Percentiles rank a stretch among this genome's conserved stretches.
phyloP scores from a whole-genome alignment of 2,329 filamentous ascomycete species.

The Pseudopyricularia javanii region DNA sequence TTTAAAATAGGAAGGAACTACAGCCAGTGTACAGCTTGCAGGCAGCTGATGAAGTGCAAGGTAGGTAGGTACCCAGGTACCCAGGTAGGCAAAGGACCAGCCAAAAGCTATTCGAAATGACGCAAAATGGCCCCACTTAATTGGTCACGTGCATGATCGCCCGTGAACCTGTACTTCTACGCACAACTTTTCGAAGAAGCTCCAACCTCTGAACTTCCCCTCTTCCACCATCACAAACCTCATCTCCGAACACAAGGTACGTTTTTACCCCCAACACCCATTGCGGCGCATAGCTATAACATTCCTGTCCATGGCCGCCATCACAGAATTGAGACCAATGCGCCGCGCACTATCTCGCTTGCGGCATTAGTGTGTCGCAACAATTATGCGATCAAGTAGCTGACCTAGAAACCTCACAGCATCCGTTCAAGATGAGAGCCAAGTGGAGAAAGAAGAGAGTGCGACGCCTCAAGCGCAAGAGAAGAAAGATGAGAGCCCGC shows the following conservation, averaged over 20 bases:
- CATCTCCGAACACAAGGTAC: slow-evolving; percentile 1
- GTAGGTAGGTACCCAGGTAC: no score
- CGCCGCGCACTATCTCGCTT: neutral
- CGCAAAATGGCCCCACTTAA: neutral
- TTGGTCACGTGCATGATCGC: neutral
- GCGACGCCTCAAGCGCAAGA: slow-evolving; percentile 98
- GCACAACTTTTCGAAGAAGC: neutral
- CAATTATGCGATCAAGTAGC: slow-evolving; percentile 4
- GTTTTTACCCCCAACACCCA: neutral
- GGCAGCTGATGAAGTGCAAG: neutral
- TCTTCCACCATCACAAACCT: neutral
- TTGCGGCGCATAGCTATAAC: neutral
- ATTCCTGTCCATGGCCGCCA: no score
- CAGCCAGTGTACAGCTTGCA: neutral
- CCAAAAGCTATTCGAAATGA: no score
- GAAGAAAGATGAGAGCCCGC: slow-evolving; percentile 98
- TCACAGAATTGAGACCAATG: neutral
- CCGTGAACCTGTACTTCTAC: neutral
- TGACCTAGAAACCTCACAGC: neutral
- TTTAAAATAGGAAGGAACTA: neutral
- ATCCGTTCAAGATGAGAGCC: slow-evolving; percentile 62
- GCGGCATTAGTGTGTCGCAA: neutral
- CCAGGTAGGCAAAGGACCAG: no score
- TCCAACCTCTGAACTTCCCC: neutral
- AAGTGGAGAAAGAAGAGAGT: slow-evolving; percentile 99